Base-by-base conservation (phyloP, 2,329 filamentous ascomycete genomes). In the Alternaria sp. region DNA sequence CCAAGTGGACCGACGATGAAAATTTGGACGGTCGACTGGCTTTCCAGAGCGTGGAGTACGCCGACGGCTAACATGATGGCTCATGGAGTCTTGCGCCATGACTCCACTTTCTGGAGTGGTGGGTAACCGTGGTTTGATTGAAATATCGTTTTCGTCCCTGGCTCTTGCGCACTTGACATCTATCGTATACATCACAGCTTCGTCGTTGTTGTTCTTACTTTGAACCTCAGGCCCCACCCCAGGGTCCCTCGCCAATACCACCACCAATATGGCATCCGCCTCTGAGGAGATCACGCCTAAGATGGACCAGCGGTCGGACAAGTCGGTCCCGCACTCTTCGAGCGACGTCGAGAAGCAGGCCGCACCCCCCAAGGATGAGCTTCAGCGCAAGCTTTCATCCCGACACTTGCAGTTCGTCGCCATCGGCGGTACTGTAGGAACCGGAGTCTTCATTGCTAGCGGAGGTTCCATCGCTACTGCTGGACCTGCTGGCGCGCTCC, bases 381-480 rank as follows among this genome's bases (percentile, higher is more conserved):
- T 81, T 21, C 74, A 80, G 56, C 73, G 79, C 59, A 79, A 78
- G 60, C 69, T 81, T 37, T 78, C 76, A 26, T 75, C 71, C 59
- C 72, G 78, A 43, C 79, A 81, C 64, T 65, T 81, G 53, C 78
- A 80, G 56, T 79, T 81, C 58, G 78, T 81, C 45, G 79, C 79
- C 9, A 79, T 81, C 63, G 79, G 79, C 58, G 79, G 79, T 43
- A 80, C 79, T 43, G 85, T 87, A 58, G 85, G 85, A 45, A 86
- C 85, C 28, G 85, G 86, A 73, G 78, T 87, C 5, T 87, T 87
- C 72, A 82, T 87, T 53, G 83, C 84, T 33, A 82, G 82, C 44
- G 85, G 85, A 25, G 71, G 76, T 55, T 82, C 84, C 3, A 79
- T 86, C 55, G 79, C 81, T 10, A 82, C 76, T 6, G 83, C 82